Evolutionary conservation across 202 grass and related monocot genomes (phyloP), one percentile per base, ranked within the genome.

Genomic region (Sporobolus alterniflorus): DNA sequence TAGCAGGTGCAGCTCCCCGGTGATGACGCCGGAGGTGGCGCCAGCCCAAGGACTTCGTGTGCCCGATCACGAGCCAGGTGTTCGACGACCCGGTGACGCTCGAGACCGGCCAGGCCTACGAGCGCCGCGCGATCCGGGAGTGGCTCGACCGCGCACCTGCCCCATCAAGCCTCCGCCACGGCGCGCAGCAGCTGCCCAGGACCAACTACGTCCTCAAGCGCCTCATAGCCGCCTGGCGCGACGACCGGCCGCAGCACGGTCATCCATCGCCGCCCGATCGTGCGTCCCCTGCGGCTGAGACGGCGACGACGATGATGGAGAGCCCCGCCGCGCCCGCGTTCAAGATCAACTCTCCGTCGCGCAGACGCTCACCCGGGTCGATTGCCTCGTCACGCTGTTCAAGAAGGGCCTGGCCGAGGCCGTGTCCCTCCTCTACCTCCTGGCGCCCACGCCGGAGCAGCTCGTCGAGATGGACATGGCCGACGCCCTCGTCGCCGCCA

Each of bases 11-110:
- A 86, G 88, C 64, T 75, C 70, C 71, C 40, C 75, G 51, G 67
- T 67, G 74, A 41, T 11, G 56, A 22, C 70, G 77, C 64, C 39
- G 63, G 25, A 34, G 67, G 9, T 79, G 46, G 87, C 88, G n/a
- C n/a, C n/a, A n/a, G 56, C 91, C 88, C 28, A 94, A 94, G 85
- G 91, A 91, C 75, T 94, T 94, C 73, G 82, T 94, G 70, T 94
- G 91, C 75, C 85, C 91, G 39, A 94, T 94, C 80, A 94, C 91
- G 0, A 88, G 83, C 59, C 86, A 88, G 82, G 28, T 94, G 61
- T 94, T 94, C 84, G 88, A 94, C 49, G 91, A 94, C 80, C 91
- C 91, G 11, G 91, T 94, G 32, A 94, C 91, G 2, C 83, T 94
- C 22, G 91, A 94, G 86, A 91, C 91, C 48, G 88, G 88, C 2